Evolutionary conservation across 441 rosid genomes (phyloP), one percentile per base, ranked within the genome.

Genomic region (Breynia disticha): DNA sequence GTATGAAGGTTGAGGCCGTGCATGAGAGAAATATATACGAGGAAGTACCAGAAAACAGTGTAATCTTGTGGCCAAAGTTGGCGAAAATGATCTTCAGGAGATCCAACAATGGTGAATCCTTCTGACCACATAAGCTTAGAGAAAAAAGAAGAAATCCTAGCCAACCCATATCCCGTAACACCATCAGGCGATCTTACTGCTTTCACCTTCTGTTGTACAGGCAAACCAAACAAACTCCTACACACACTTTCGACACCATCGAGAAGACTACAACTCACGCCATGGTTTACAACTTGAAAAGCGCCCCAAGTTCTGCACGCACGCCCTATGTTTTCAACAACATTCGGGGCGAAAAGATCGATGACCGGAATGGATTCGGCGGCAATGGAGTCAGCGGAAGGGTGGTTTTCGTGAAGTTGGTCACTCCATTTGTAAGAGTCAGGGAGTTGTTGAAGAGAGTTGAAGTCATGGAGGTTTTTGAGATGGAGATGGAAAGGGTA

Each of bases 111-210:
- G 56, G 98, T 90, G 82, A 90, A 90, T 4, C 98, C 96, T 66
- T 90, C 95, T n/a, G 93, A 87, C 98, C 98, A 90, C 93, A 90
- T 80, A 44, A 64, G 77, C 76, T 87, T 85, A 3, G 79, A 67
- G 59, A 90, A 90, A 55, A 81, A 82, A 7, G 85, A 63, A 14
- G 98, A 76, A 19, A 90, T 87, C 41, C 86, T 79, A 0, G 88
- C 85, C 1, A 82, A 71, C 0, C 98, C 98, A 49, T 83, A 90
- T 51, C 98, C 96, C 0, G 95, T 76, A 37, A 81, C 62, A 0
- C 93, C 90, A 19, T 77, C 82, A 0, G 86, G 80, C 11, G 78
- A 58, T 52, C 96, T 72, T 7, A 84, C 78, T 0, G 80, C 93
- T 59, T 85, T 87, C 55, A 85, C 80, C 67, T 90, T 90, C 24